These are phyloP conservation scores for Jamesozyma spencerorum DNA, from an alignment of 805 yeast genomes.

Conservation along the genomic window DNA sequence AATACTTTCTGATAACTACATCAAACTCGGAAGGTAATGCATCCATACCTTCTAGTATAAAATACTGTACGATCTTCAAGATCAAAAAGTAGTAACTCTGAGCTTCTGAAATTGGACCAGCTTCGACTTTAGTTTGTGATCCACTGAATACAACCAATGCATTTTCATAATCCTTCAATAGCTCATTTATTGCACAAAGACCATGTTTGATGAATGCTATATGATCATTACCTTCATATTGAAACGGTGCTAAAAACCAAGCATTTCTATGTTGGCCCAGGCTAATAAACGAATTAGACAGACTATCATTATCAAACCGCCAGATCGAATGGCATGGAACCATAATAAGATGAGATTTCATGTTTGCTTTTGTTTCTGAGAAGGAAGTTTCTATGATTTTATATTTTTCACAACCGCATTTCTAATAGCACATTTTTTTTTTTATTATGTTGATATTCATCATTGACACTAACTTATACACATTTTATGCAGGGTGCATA, in stretches of 20 bases:
- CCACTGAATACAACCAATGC: conserved; percentile 46
- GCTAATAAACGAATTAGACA: conserved; percentile 11
- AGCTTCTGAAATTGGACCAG: conserved; percentile 53
- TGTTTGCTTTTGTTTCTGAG: too few relatives aligned
- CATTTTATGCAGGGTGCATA: conserved; percentile 39
- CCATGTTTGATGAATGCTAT: conserved; percentile 57
- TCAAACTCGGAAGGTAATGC: conserved; percentile 3
- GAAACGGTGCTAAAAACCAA: conserved; percentile 65
- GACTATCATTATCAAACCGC: conserved; percentile 23
- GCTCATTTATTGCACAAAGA: conserved; percentile 32
- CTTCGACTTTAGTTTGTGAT: conserved; percentile 55
- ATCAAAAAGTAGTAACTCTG: conserved; percentile 46
- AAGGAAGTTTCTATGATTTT: too few relatives aligned
- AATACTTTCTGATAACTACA: conserved; percentile 6
- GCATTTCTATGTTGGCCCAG: conserved; percentile 42
- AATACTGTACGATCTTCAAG: conserved; percentile 18
- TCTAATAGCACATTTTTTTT: too few relatives aligned
- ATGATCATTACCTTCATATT: conserved; percentile 61
- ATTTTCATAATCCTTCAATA: conserved; percentile 25
- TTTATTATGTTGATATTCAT: too few relatives aligned
- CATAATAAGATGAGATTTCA: conserved; percentile 31
- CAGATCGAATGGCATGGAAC: conserved; percentile 62
- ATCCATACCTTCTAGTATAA: neutral
- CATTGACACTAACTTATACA: too few relatives aligned
- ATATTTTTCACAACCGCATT: too few relatives aligned